Percentiles rank a stretch among this genome's conserved stretches.
Evolutionary conservation across 2,329 filamentous ascomycete species (phyloP).

Genomic region (Alternaria conjuncta): DNA sequence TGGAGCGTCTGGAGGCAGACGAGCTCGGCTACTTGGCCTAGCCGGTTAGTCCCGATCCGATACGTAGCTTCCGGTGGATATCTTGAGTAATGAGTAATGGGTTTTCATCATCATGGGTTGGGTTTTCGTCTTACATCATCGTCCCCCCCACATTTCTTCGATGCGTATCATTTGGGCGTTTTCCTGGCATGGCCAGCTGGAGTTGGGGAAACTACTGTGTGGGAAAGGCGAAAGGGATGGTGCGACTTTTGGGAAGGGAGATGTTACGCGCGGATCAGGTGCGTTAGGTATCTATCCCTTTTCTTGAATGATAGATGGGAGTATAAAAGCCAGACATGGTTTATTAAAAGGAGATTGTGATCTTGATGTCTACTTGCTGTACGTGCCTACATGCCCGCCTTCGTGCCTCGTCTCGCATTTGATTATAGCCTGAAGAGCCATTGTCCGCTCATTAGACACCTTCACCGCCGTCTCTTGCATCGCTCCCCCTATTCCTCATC

Average conservation of each 20-base stretch:
- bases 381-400: too few relatives aligned
- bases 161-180: constrained; percentile 11
- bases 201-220: background rate
- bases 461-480: background rate
- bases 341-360: background rate
- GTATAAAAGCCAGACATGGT: background rate
- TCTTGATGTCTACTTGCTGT: background rate
- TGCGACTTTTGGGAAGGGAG: background rate
- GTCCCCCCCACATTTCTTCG: background rate
- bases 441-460: background rate
- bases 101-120: constrained; percentile 3
- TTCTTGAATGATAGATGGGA: background rate
- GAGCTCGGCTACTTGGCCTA: constrained; percentile 84
- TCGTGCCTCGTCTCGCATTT: too few relatives aligned
- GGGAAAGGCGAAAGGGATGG: background rate
- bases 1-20: constrained; percentile 93
- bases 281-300: background rate
- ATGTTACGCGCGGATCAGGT: background rate
- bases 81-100: constrained; percentile 13
- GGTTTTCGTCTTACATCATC: constrained; percentile 7
- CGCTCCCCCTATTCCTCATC: background rate
- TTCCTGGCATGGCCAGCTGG: background rate
- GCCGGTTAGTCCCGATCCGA: background rate
- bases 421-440: too few relatives aligned
- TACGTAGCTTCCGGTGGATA: background rate